Percentiles rank a stretch among this genome's conserved stretches.
These are phyloP conservation scores for Neoboletus brunneissimus DNA, from an alignment of 768 basidiomycete species.

Conservation along the genomic window DNA sequence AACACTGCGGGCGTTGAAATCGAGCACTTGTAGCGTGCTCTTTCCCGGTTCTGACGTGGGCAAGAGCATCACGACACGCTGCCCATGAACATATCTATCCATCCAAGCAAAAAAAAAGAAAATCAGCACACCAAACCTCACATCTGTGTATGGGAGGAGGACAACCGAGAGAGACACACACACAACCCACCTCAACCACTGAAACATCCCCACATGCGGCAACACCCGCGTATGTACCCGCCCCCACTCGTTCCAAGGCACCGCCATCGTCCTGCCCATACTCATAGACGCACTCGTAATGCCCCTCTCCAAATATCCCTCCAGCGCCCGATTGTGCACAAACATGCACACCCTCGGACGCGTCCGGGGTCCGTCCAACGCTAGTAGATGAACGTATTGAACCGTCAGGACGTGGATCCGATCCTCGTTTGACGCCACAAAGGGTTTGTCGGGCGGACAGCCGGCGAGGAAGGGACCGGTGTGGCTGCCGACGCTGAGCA, in stretches of 20 bases:
- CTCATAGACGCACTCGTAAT: not conserved
- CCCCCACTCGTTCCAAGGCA: conserved; percentile 42
- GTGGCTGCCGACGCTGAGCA: conserved; percentile 29
- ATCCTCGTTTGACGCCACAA: conserved; percentile 27
- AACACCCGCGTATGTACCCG: conserved; percentile 34
- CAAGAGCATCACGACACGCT: conserved; percentile 34
- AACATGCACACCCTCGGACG: conserved; percentile 26
- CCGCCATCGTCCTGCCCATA: not conserved
- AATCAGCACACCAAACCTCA: not conserved
- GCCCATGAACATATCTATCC: conserved; percentile 42
- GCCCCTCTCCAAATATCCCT: conserved; percentile 13
- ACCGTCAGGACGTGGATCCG: conserved; percentile 24
- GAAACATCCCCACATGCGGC: conserved; percentile 27
- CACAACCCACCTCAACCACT: conserved; percentile 39
- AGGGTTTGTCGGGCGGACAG: conserved; percentile 22
- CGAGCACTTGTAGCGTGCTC: conserved; percentile 24
- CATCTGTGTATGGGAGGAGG: too few relatives aligned
- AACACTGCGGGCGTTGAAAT: conserved; percentile 30
- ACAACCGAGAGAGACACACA: not conserved
- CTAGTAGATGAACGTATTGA: conserved; percentile 17
- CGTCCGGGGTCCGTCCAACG: not conserved
- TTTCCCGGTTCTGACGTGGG: conserved; percentile 3
- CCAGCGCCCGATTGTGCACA: conserved; percentile 33
- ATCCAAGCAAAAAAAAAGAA: not conserved
- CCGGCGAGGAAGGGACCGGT: conserved; percentile 34